These are phyloP conservation scores for Trichoderma brevicompactum DNA, from an alignment of 2,329 filamentous ascomycete genomes.

Conservation along the genomic window DNA sequence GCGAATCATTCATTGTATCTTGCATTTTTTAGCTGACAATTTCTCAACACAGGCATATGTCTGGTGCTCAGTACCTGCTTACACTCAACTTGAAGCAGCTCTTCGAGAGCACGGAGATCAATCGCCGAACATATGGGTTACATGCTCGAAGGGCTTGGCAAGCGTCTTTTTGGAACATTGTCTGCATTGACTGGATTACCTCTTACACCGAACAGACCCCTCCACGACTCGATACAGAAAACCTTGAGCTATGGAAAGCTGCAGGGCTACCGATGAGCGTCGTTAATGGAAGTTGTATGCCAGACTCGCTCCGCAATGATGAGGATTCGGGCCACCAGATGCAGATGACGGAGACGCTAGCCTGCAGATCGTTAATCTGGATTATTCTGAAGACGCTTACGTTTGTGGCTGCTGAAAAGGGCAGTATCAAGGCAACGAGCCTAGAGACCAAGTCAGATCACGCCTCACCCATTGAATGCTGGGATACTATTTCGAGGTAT, in stretches of 20 bases:
- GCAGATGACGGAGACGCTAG: conserved; percentile 30
- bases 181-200: conserved; percentile 31
- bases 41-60: conserved; percentile 28
- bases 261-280: conserved; percentile 30
- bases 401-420: conserved; percentile 23
- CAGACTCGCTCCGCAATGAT: conserved; percentile 20
- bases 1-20: background rate
- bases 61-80: conserved; percentile 31
- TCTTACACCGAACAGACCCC: conserved; percentile 27
- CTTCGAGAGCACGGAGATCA: conserved; percentile 8
- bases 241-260: conserved; percentile 30
- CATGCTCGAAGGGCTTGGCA: conserved; percentile 30
- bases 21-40: background rate
- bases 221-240: conserved; percentile 28
- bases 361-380: conserved; percentile 31
- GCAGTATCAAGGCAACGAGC: background rate
- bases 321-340: background rate
- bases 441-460: background rate
- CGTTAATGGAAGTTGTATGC: conserved; percentile 23
- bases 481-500: conserved; percentile 24
- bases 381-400: conserved; percentile 30
- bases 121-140: conserved; percentile 21
- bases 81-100: conserved; percentile 11
- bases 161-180: conserved; percentile 32
- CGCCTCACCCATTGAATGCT: conserved; percentile 1